These are phyloP conservation scores for Hymenoscyphus occultus DNA, from an alignment of 2,329 filamentous ascomycete species.

Conservation along the genomic window DNA sequence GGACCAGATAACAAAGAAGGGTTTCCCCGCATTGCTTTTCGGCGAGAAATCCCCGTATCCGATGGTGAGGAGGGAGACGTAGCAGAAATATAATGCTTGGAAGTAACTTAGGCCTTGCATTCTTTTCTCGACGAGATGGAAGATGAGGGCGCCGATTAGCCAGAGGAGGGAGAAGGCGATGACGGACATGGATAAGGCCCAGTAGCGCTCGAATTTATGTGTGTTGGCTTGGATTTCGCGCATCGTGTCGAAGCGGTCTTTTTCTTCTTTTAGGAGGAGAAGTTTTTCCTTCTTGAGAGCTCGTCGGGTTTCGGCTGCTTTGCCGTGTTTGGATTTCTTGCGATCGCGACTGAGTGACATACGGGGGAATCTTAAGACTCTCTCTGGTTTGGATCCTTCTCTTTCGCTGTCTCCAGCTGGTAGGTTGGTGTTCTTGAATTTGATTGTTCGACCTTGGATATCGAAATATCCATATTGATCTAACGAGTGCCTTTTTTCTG, in stretches of 20 bases:
- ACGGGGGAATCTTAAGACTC: conserved; percentile 12
- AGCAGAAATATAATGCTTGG: conserved; percentile 66
- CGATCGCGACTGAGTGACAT: conserved; percentile 29
- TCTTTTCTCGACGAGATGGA: conserved; percentile 56
- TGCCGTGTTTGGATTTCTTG: conserved; percentile 15
- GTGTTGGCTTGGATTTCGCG: conserved; percentile 58
- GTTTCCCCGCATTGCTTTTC: conserved; percentile 60
- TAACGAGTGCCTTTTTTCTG: conserved; percentile 30
- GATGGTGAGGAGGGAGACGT: conserved; percentile 64
- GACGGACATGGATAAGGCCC: conserved; percentile 54
- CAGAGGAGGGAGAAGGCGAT: conserved; percentile 60
- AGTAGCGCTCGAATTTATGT: conserved; percentile 58
- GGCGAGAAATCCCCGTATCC: conserved; percentile 68
- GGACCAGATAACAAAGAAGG: conserved; percentile 70
- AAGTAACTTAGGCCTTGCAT: conserved; percentile 59
- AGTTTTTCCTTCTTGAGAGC: conserved; percentile 40
- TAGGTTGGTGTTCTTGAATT: conserved; percentile 34
- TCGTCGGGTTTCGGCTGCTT: conserved; percentile 16
- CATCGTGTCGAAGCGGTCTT: conserved; percentile 64
- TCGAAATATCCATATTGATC: conserved; percentile 38
- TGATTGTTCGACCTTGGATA: conserved; percentile 37
- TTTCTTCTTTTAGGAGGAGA: conserved; percentile 54
- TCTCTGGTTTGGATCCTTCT: conserved; percentile 26
- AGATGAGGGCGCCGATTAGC: conserved; percentile 63
- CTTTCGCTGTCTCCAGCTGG: conserved; percentile 26